Evolutionary conservation across 192 early-diverging fungal genomes (phyloP), one percentile per base, ranked within the genome.

Genomic region (Cetraspora pellucida): DNA sequence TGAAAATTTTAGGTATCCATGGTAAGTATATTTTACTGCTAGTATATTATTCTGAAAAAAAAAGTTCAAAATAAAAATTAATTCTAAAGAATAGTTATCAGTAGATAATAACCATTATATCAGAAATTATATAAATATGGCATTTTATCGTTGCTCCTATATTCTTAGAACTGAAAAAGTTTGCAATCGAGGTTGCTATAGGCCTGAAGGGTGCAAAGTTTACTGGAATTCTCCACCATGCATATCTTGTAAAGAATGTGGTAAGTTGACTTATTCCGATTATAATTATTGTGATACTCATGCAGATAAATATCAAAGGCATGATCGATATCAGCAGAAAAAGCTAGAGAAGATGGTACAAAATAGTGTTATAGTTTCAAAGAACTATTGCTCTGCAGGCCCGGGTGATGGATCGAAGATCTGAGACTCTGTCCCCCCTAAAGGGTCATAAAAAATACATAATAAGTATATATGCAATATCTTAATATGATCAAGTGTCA

Each of bases 191-290:
- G 9, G 57, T 10, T 25, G 17, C 23, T 59, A 23, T 25, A 1
- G n/a, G 19, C 0, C 19, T 10, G 9, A 59, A 3, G 57, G n/a
- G 1, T 59, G 57, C 25, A 0, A 0, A 10, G 23, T 25, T 25
- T 21, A 59, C 3, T 59, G 13, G 17, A 10, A 25, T 19, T 59
- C 57, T 0, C 57, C 19, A 25, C 0, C 7, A 3, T 3, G n/a
- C n/a, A 21, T 37, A 44, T 13, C 65, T 44, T 67, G 65, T 10
- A 67, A 67, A 67, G 65, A 67, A 67, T 67, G 65, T 44, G 1
- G 65, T 67, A 1, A 67, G 65, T 67, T 67, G 16, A 44, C 28
- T 16, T 1, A 0, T 67, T 67, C 65, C 5, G 10, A 43, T 8
- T 67, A 67, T 44, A 37, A 11, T 5, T 0, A 0, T 3, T 67